Conservation (phyloP, 345 rosid species). For the Citrus sinensis region DVS_A1.0 CM039163.1:46992501-46993000, state of each 20-base stretch:
- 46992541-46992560: slow-evolving; percentile 95
- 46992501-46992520: slow-evolving; percentile 95
- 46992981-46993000: not conserved
- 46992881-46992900: slow-evolving; percentile 98
- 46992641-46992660: slow-evolving; percentile 73
- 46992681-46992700: slow-evolving; percentile 57
- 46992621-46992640: slow-evolving; percentile 74
- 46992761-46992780: slow-evolving; percentile 99
- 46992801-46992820: slow-evolving; percentile 84
- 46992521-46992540: slow-evolving; percentile 88
- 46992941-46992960: slow-evolving; percentile 96
- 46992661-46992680: slow-evolving; percentile 63
- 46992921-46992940: slow-evolving; percentile 92
- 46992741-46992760: slow-evolving; percentile 93
- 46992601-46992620: slow-evolving; percentile 34
- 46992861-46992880: slow-evolving; percentile 98
- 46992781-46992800: slow-evolving; percentile 92
- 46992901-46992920: slow-evolving; percentile 85
- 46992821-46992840: slow-evolving; percentile 94
- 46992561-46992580: slow-evolving; percentile 81
- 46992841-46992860: slow-evolving; percentile 93
- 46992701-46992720: slow-evolving; percentile 92
- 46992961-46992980: slow-evolving; percentile 10
- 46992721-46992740: slow-evolving; percentile 95
- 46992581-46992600: slow-evolving; percentile 56